Evolutionary conservation across 805 yeast genomes (phyloP), one percentile per base, ranked within the genome.

Genomic region (Pichia phayaonensis): DNA sequence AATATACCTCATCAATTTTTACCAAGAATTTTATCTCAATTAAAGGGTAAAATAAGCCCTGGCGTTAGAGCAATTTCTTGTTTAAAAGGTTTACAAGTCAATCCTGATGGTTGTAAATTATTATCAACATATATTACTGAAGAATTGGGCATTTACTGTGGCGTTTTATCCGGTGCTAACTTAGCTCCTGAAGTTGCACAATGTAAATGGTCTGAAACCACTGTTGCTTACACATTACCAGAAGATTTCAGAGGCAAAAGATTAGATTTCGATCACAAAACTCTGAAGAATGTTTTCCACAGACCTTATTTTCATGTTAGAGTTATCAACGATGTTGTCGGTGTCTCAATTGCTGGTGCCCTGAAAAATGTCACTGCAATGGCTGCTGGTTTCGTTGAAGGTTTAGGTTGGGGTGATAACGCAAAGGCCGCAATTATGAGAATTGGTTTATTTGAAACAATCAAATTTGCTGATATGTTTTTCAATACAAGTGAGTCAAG

Each of bases 401-500:
- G 99, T 61, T 77, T 87, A 56, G 96, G 95, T 56, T 94, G 99
- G 99, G 99, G 99, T 69, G 96, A 90, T 71, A 94, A 94, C 68
- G 98, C 99, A 57, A 90, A 92, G 71, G 85, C 98, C 50, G 99
- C 98, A 42, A 83, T 94, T 61, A 95, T 92, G 90, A 81, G 99
- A 73, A 85, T 92, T 59, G 99, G 99, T 45, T 72, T 94, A 57
- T 78, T 84, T 62, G 99, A 94, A 73, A 88, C 86, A 64, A 86
- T 90, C 67, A 79, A 79, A 65, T 94, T 94, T 69, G 94, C 96
- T 41, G 75, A 80, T 62, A 76, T 75, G 60, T 90, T 87, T 72
- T 94, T 81, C 82, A 90, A 84, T 40, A 80, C 77, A 54, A 81
- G 86, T 59, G 71, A 79, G 54, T 78, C 86, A 29, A 74, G 81